These are phyloP conservation scores for Ensete glaucum DNA, from an alignment of 176 grass and related monocot species.

Conservation along the genomic window DNA sequence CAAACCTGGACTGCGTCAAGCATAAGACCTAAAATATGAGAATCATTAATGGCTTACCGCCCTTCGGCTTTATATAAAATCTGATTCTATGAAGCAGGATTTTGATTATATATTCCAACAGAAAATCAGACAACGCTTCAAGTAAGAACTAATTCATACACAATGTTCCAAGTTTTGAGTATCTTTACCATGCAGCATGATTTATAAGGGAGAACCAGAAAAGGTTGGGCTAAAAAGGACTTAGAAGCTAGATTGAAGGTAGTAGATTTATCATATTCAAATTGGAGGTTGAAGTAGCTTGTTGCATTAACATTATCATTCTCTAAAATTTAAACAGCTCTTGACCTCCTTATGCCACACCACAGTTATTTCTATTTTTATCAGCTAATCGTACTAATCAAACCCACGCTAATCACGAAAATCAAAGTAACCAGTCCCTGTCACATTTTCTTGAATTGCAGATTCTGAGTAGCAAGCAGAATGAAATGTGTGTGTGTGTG, in stretches of 20 bases:
- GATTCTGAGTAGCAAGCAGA: background rate
- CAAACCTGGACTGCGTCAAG: too few relatives aligned
- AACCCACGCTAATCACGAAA: too few relatives aligned
- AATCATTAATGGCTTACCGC: too few relatives aligned
- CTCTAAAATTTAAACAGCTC: background rate
- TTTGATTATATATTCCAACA: too few relatives aligned
- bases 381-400: too few relatives aligned
- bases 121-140: background rate
- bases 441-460: background rate
- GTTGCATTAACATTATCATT: background rate
- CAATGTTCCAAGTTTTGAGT: background rate
- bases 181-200: too few relatives aligned
- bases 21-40: too few relatives aligned
- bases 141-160: background rate
- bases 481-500: background rate
- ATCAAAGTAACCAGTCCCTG: too few relatives aligned
- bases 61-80: too few relatives aligned
- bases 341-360: background rate
- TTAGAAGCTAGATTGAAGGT: background rate
- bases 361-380: too few relatives aligned
- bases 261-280: background rate
- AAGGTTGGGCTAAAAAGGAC: background rate
- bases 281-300: background rate
- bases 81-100: too few relatives aligned
- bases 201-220: too few relatives aligned